Percentiles rank a stretch among this genome's conserved stretches.
Evolutionary conservation across 148 eudicot species (phyloP).

Genomic region (Vaccinium corymbosum): DNA sequence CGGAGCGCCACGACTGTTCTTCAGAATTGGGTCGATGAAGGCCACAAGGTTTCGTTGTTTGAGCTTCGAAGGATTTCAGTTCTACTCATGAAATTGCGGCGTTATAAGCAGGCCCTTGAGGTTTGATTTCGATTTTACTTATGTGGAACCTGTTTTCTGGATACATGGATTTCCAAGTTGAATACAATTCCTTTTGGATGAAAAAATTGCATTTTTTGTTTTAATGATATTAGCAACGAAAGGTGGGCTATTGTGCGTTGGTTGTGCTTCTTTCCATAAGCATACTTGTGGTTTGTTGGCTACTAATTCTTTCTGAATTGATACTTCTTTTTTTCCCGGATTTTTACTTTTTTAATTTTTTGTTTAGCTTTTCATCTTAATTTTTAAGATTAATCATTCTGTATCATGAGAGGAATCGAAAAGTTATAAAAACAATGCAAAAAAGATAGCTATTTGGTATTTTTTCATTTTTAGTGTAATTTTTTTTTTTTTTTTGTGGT

Average conservation of each 20-base stretch:
- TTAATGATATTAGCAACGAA: not conserved
- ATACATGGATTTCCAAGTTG: not conserved
- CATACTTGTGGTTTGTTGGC: not conserved
- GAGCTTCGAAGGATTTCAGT: slow-evolving; percentile 25
- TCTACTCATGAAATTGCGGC: slow-evolving; percentile 23
- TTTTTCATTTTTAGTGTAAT: too few relatives aligned
- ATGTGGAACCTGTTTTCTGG: not conserved
- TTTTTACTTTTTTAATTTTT: too few relatives aligned
- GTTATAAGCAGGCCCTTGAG: slow-evolving; percentile 33
- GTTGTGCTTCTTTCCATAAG: not conserved
- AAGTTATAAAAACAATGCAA: too few relatives aligned
- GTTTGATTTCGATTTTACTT: slow-evolving; percentile 12
- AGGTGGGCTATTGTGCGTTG: not conserved
- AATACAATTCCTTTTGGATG: too few relatives aligned
- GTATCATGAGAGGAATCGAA: too few relatives aligned
- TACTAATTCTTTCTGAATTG: too few relatives aligned
- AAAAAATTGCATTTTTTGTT: not conserved
- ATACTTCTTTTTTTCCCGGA: too few relatives aligned
- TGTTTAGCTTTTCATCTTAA: too few relatives aligned
- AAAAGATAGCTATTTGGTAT: too few relatives aligned
- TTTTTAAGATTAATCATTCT: too few relatives aligned
- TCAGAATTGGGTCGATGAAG: slow-evolving; percentile 30
- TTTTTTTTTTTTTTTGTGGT: too few relatives aligned
- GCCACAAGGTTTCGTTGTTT: slow-evolving; percentile 18
- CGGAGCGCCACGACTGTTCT: slow-evolving; percentile 25